These are phyloP conservation scores for Pseudogymnoascus sp. DNA, from an alignment of 2,329 filamentous ascomycete genomes.

Conservation along the genomic window DNA sequence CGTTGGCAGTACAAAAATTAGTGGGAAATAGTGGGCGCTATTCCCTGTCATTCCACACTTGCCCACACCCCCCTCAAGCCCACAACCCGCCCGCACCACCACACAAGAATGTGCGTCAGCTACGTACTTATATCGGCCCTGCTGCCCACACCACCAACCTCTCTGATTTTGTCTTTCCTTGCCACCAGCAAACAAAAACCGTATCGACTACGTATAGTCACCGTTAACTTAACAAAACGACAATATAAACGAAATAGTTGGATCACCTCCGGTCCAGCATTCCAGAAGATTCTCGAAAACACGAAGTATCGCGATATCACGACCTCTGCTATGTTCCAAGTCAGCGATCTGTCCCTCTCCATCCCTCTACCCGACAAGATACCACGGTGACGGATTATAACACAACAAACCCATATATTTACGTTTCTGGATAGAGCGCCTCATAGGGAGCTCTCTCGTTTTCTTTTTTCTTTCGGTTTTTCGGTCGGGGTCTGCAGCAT, in stretches of 20 bases:
- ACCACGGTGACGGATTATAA: slow-evolving; percentile 8
- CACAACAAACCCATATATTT: slow-evolving; percentile 8
- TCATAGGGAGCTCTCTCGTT: not conserved
- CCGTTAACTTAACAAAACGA: no score
- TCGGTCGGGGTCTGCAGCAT: slow-evolving; percentile 2
- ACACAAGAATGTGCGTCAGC: not conserved
- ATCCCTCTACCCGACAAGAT: slow-evolving; percentile 9
- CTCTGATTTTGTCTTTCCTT: not conserved
- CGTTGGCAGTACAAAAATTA: slow-evolving; percentile 2
- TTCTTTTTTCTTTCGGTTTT: slow-evolving; percentile 4
- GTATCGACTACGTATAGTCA: slow-evolving; percentile 6
- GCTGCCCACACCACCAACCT: slow-evolving; percentile 4
- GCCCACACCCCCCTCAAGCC: not conserved
- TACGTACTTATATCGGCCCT: slow-evolving; percentile 3
- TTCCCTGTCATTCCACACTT: slow-evolving; percentile 2
- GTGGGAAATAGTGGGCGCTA: not conserved
- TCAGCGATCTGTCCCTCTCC: slow-evolving; percentile 2
- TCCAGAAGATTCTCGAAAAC: not conserved
- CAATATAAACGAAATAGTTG: not conserved
- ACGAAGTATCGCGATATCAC: not conserved
- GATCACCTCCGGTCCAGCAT: slow-evolving; percentile 3
- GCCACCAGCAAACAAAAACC: slow-evolving; percentile 6
- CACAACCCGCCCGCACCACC: slow-evolving; percentile 2
- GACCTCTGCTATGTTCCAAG: slow-evolving; percentile 8
- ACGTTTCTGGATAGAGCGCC: slow-evolving; percentile 4